Evolutionary conservation across 176 grass and related monocot species (phyloP), one percentile per base, ranked within the genome.

Genomic region (Musa troglodytarum): DNA sequence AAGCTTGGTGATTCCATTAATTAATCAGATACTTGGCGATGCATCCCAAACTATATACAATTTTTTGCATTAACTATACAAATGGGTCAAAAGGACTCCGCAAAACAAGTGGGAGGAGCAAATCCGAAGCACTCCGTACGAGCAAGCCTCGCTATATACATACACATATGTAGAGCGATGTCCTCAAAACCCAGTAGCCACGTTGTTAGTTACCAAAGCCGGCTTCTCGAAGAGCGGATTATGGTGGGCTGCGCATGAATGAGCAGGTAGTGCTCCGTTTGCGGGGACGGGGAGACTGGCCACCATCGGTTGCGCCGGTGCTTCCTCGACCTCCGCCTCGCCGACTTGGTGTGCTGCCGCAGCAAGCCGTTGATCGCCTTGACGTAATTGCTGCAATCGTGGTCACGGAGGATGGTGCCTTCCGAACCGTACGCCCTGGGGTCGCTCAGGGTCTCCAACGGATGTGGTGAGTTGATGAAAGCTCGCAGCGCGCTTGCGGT

Each of bases 381-480:
- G 59, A 91, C 90, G 81, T 99, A 99, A 82, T 88, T 99, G 76
- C 86, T 87, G 14, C 91, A 99, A 77, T 99, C 96, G 79, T 99
- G 96, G 84, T 99, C 96, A 65, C 96, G 74, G 43, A 91, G 87
- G 55, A 99, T 99, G 49, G 96, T 88, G 23, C 96, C 96, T 7
- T 80, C 85, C 3, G 96, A 80, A 58, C 96, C 91, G 70, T 99
- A 99, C 1, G 88, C 96, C 20, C 82, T 84, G 9, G 88, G 83
- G 76, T 99, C 88, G 54, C 91, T 99, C n/a, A 99, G 76, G 11
- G 91, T 99, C 86, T 99, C 96, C 6, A 99, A 83, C 17, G 96
- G 96, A 67, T 99, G 96, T 17, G 96, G 91, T 17, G 91, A 92
- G 91, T 99, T 99, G 77, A 95, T 83, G 81, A 99, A 99, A 7